A percentile compares a stretch with the other conserved stretches of the same genome.
These are phyloP conservation scores for Diddensiella caesifluorescens DNA, from an alignment of 805 yeast genomes.

Conservation along the genomic window DNA sequence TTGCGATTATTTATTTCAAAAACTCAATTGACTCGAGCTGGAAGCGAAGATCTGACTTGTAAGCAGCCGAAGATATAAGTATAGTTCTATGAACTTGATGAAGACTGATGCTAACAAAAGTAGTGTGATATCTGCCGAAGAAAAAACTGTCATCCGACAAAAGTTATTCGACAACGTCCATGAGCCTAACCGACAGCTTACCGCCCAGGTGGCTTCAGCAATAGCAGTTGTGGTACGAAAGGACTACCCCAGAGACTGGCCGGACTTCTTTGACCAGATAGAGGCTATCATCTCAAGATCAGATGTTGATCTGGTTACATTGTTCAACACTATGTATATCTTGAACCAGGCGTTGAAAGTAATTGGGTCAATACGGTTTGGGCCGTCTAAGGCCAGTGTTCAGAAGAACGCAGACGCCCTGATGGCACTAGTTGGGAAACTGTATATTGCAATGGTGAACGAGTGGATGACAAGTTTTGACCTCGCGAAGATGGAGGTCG, in stretches of 20 bases:
- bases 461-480: conserved; percentile 45
- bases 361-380: conserved; percentile 71
- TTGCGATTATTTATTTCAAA: conserved; percentile 81
- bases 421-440: conserved; percentile 51
- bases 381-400: conserved; percentile 73
- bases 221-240: conserved; percentile 69
- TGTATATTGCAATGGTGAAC: conserved; percentile 56
- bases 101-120: background rate
- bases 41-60: conserved; percentile 44
- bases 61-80: background rate
- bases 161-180: conserved; percentile 54
- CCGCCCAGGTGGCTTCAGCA: conserved; percentile 81
- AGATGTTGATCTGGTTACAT: conserved; percentile 32
- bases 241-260: conserved; percentile 90
- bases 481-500: conserved; percentile 59
- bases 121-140: conserved; percentile 50
- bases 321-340: conserved; percentile 60
- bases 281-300: conserved; percentile 38
- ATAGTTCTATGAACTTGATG: background rate
- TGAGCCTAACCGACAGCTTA: conserved; percentile 68
- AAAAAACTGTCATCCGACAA: conserved; percentile 57
- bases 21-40: conserved; percentile 83
- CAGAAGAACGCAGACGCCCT: conserved; percentile 64
- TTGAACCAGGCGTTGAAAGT: conserved; percentile 75
- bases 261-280: conserved; percentile 62